Percentiles rank a stretch among this genome's conserved stretches.
Conservation (phyloP, 805 yeast genomes). For the Lipomyces oligophaga region DNA sequence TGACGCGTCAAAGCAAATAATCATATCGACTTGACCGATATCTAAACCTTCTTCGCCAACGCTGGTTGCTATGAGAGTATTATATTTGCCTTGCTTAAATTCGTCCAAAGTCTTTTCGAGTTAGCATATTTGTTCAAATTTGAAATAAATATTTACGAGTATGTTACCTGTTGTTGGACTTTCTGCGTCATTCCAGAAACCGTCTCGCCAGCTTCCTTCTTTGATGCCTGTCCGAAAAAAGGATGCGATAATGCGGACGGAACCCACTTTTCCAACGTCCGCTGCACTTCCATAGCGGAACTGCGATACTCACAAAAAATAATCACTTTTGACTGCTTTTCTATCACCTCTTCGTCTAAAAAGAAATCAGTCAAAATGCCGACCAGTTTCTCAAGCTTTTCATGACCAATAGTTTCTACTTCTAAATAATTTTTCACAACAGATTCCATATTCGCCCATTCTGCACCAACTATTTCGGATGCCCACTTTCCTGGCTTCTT, state of each 20-base stretch:
- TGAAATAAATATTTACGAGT: background rate
- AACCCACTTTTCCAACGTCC: conserved; percentile 44
- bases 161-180: conserved; percentile 63
- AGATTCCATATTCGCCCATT: no score
- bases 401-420: conserved; percentile 54
- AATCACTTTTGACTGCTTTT: conserved; percentile 64
- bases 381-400: conserved; percentile 44
- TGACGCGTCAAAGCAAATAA: conserved; percentile 89
- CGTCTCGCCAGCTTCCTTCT: conserved; percentile 36
- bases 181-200: conserved; percentile 95
- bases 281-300: conserved; percentile 83
- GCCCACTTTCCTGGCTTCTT: conserved; percentile 17
- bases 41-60: conserved; percentile 98
- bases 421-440: conserved; percentile 35
- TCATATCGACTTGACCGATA: conserved; percentile 95
- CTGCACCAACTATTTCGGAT: background rate
- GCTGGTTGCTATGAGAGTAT: conserved; percentile 88
- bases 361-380: conserved; percentile 21
- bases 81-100: conserved; percentile 69
- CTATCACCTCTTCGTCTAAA: conserved; percentile 34
- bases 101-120: conserved; percentile 45
- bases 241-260: conserved; percentile 62
- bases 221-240: conserved; percentile 77
- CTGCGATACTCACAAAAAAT: conserved; percentile 86
- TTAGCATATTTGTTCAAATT: background rate